Conservation (phyloP, 2,329 filamentous ascomycete genomes). For the Calonectria pseudoreteaudii region DNA sequence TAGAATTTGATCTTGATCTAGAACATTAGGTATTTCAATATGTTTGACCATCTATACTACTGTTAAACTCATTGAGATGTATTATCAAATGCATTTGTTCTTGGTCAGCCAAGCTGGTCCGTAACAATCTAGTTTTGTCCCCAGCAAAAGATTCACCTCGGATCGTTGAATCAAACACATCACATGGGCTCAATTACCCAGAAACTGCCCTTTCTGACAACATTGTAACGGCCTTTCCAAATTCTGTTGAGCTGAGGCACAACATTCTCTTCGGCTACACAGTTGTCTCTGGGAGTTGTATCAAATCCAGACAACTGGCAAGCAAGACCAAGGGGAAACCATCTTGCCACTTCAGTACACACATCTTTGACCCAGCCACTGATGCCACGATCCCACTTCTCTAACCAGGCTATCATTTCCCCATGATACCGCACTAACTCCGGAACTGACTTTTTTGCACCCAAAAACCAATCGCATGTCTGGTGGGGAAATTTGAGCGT, state of each 20-base stretch:
- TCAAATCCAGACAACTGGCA: not conserved
- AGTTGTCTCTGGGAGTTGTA: no score
- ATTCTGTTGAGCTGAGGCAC: not conserved
- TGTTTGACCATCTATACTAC: no score
- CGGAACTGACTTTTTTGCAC: not conserved
- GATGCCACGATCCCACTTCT: not conserved
- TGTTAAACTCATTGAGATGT: no score
- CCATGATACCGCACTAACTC: not conserved
- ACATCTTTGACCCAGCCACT: rapidly evolving
- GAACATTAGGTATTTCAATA: no score
- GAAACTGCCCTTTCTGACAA: not conserved
- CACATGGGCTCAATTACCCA: not conserved
- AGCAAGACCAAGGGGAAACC: not conserved
- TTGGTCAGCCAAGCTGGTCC: no score
- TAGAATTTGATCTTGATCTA: no score
- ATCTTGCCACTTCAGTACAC: not conserved
- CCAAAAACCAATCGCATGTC: not conserved
- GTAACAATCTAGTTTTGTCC: not conserved
- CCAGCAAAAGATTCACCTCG: not conserved
- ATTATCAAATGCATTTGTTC: no score
- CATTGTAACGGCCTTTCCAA: not conserved
- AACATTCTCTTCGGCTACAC: no score
- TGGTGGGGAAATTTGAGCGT: no score
- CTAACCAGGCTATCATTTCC: not conserved
- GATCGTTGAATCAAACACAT: not conserved